Base-by-base conservation (phyloP, 164 flowering plant genomes). In the Magnolia changhungtana region DNA sequence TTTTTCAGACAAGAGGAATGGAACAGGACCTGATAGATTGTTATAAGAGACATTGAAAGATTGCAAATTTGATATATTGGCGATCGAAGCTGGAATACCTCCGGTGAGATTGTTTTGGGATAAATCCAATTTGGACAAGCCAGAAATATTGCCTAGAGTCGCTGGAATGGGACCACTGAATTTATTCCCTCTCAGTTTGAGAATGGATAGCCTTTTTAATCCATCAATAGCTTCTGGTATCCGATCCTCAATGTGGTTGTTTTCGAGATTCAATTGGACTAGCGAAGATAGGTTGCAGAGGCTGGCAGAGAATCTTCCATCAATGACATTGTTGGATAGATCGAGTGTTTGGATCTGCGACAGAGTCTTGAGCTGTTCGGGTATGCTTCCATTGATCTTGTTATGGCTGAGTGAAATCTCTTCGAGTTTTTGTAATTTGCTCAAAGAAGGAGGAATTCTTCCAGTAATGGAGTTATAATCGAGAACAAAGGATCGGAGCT, bases 21-120 rank as follows among this genome's bases (percentile, higher is more conserved):
- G 95, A 76, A 96, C 99, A 23, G 90, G 14, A 64, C 99, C 99
- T 13, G 98, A 93, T 7, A 96, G 91, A 63, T 89, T 85, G 84
- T 96, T 94, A 74, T 88, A 85, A 27, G 99, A 94, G 55, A 94
- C 97, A 83, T 91, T 94, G 85, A 96, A 87, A 24, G 77, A 80
- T 14, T 23, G 79, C 58, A 96, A 93, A 58, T 85, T 87, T 50
- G 90, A 74, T 21, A 94, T 73, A 65, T 83, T 77, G 50, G 80
- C 81, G 61, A 96, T 81, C 18, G 98, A 88, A 55, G 67, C 69
- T 4, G 98, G 96, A 67, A 96, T 94, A 67, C 82, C 85, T 16
- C 97, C 96, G 2, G 76, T 84, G 51, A 95, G 80, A 71, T 72
- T 64, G 67, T 93, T 95, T 16, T 80, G 75, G 1, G 98, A 89